Conservation (phyloP, 257 asterid species). For the Asclepias syriaca region DNA sequence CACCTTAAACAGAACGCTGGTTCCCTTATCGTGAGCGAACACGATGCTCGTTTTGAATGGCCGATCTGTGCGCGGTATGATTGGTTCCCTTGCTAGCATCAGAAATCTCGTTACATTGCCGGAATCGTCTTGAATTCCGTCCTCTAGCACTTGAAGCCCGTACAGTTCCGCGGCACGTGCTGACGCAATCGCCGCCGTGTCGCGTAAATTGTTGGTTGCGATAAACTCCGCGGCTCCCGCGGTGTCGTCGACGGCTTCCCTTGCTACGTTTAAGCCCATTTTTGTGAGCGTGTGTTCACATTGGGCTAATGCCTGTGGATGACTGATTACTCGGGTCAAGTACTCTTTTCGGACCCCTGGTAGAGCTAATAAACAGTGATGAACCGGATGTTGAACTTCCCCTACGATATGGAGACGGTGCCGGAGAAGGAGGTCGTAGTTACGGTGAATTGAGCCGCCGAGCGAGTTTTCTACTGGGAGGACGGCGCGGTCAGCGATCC, state of each 20-base stretch:
- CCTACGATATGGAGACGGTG: slow-evolving; percentile 97
- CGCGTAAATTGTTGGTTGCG: slow-evolving; percentile 51
- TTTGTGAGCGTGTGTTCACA: slow-evolving; percentile 75
- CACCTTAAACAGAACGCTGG: slow-evolving; percentile 74
- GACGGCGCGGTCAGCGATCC: slow-evolving; percentile 89
- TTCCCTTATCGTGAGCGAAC: slow-evolving; percentile 77
- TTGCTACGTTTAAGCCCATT: slow-evolving; percentile 49
- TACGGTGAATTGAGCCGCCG: slow-evolving; percentile 90
- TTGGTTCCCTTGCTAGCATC: slow-evolving; percentile 85
- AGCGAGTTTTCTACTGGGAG: slow-evolving; percentile 87
- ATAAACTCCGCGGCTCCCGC: slow-evolving; percentile 88
- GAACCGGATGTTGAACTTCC: slow-evolving; percentile 82
- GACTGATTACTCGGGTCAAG: slow-evolving; percentile 73
- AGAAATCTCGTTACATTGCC: slow-evolving; percentile 83
- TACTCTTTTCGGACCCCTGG: slow-evolving; percentile 61
- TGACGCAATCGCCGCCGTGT: slow-evolving; percentile 87
- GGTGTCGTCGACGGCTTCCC: slow-evolving; percentile 84
- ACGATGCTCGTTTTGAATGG: slow-evolving; percentile 95
- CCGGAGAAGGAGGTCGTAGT: slow-evolving; percentile 92
- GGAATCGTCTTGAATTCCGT: slow-evolving; percentile 82
- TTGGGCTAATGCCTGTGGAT: slow-evolving; percentile 84
- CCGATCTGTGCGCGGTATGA: slow-evolving; percentile 73
- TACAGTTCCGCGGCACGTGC: slow-evolving; percentile 82
- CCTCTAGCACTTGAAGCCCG: slow-evolving; percentile 53
- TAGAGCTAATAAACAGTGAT: slow-evolving; percentile 82